Conservation (phyloP, 139 green algal genomes). For the Coelastrella sp. region DNA sequence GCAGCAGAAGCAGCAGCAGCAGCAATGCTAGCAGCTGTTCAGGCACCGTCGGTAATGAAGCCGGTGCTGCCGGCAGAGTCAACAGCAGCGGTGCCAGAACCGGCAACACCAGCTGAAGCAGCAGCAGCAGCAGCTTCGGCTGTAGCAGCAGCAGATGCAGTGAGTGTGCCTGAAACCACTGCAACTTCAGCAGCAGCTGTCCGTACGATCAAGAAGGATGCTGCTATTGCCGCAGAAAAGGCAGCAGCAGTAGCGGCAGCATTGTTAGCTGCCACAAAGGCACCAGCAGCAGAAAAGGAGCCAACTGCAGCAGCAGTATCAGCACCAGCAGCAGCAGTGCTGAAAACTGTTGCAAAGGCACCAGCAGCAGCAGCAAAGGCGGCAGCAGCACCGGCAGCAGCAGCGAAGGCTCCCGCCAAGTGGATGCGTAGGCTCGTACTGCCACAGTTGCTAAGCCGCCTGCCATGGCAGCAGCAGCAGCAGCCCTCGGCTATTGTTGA, state of each 20-base stretch:
- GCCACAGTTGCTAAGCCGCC: background rate
- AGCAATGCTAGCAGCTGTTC: no score
- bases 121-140: no score
- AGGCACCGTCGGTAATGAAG: no score
- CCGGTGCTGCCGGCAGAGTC: no score
- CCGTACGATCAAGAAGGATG: background rate
- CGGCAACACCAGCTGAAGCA: no score
- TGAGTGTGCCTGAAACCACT: no score
- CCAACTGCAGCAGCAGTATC: background rate
- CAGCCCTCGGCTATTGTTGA: background rate
- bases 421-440: background rate
- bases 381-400: background rate
- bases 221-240: background rate
- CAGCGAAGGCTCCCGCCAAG: background rate
- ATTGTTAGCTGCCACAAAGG: background rate
- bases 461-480: background rate
- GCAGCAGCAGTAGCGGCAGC: background rate
- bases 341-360: background rate
- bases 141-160: no score
- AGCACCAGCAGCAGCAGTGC: background rate
- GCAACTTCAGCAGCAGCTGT: no score
- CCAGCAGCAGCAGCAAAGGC: constrained; percentile 24
- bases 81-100: no score
- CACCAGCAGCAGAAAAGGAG: background rate
- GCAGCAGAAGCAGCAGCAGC: background rate